Evolutionary conservation across 2,329 filamentous ascomycete genomes (phyloP), one percentile per base, ranked within the genome.

Genomic region (Alternaria viburni): DNA sequence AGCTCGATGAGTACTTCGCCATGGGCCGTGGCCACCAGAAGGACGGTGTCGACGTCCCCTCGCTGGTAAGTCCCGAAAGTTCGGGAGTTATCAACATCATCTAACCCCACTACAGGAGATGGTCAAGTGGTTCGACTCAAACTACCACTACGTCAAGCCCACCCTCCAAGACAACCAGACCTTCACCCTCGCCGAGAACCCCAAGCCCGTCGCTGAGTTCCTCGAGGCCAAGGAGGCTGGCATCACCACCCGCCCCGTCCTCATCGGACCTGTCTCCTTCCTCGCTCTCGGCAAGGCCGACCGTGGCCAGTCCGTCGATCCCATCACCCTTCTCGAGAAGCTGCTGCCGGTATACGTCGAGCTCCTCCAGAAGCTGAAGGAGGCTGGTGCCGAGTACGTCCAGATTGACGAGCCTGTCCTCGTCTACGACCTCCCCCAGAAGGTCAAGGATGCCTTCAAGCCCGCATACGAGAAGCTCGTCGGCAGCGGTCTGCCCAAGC

Each of bases 51-150:
- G 96, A 99, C 83, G 96, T 98, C 72, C 93, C 95, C 75, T 89
- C 88, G 79, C 86, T 97, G 84, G 86, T 88, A 82, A 77, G 84
- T 66, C 25, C 21, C 54, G 8, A 46, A 46, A 59, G 23, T 30
- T 30, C 45, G 30, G 17, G 6, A 12, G 30, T 28, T 15, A 13
- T 25, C 25, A 25, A 8, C 8, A 9, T 10, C 3, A 4, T 51
- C 74, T 80, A 73, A 83, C 67, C 54, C 30, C 49, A 44, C 19
- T 54, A 28, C 64, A 87, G 86, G 96, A 99, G 89, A 99, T 99
- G 96, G 96, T 99, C 78, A 99, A 99, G 89, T 99, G 96, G 96
- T 99, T 99, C 82, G 96, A 99, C 88, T 97, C 93, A 72, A 99
- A 99, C 91, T 99, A 99, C 91, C 96, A 98, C 89, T 99, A 99